Conservation (phyloP, 2,329 filamentous ascomycete genomes). For the Alternaria atra region DNA sequence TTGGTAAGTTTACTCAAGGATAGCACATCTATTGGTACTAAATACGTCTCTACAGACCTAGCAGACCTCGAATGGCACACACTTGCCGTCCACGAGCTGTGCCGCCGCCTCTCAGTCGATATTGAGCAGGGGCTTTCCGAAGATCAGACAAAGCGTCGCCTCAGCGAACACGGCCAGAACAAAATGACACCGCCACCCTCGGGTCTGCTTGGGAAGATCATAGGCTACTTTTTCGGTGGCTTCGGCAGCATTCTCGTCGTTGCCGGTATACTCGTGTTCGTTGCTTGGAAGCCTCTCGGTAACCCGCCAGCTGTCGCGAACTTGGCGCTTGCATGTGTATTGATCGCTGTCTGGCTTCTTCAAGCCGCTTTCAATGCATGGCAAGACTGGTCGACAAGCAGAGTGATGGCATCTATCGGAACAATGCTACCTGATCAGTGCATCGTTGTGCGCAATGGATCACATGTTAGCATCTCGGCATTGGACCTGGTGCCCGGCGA, state of each 20-base stretch:
- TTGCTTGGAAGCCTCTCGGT: slow-evolving; percentile 79
- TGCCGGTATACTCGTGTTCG: slow-evolving; percentile 75
- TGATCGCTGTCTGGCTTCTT: slow-evolving; percentile 73
- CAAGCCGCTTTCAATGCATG: slow-evolving; percentile 66
- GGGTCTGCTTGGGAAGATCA: slow-evolving; percentile 64
- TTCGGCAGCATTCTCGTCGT: slow-evolving; percentile 76
- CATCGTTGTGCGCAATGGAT: slow-evolving; percentile 69
- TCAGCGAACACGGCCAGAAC: slow-evolving; percentile 72
- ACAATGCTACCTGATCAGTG: slow-evolving; percentile 81
- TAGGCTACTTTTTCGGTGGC: slow-evolving; percentile 79
- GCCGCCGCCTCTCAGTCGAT: slow-evolving; percentile 67
- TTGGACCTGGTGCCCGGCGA: slow-evolving; percentile 76
- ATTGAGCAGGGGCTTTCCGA: slow-evolving; percentile 66
- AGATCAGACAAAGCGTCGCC: slow-evolving; percentile 64
- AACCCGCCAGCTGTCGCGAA: slow-evolving; percentile 76
- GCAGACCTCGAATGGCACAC: slow-evolving; percentile 74
- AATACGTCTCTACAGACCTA: slow-evolving; percentile 31
- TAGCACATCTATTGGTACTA: slow-evolving; percentile 18
- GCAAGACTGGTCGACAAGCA: slow-evolving; percentile 76
- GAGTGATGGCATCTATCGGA: slow-evolving; percentile 82
- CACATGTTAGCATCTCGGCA: slow-evolving; percentile 60
- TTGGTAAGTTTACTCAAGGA: slow-evolving; percentile 32
- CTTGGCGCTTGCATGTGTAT: slow-evolving; percentile 75
- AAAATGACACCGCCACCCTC: slow-evolving; percentile 72
- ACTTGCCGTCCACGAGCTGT: slow-evolving; percentile 66